Evolutionary conservation across 2,329 filamentous ascomycete species (phyloP), one percentile per base, ranked within the genome.

Genomic region (Pseudocercospora eumusae): DNA sequence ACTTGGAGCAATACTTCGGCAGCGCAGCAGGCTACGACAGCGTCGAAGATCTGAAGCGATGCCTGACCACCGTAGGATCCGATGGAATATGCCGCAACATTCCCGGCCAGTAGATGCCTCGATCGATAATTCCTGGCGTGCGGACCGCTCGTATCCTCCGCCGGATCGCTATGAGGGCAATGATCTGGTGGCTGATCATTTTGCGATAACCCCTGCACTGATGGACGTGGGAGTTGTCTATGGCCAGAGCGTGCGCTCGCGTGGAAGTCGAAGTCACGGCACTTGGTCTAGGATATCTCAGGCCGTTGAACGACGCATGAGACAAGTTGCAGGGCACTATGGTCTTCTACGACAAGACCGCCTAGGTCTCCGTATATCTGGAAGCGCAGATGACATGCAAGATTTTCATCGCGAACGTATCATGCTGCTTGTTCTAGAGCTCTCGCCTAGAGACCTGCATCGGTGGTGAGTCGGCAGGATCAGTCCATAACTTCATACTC

Each of bases 91-190:
- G 15, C 18, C 36, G 36, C 36, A 40, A 40, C 18, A 25, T 10
- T 52, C 47, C 31, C 21, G 20, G 23, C 47, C 20, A 52, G 47
- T 25, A 52, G 25, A 27, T 25, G 47, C 47, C 15, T 9, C 21
- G 21, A n/a, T n/a, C 25, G 25, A 52, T 25, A 52, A n/a, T 25
- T 28, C 47, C 31, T 52, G 47, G 47, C 47, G 25, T 27, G 47
- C 47, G 21, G 47, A 52, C 25, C 47, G 47, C 47, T 52, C 47
- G 10, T 28, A 52, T 28, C 47, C 47, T 27, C 47, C 47, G 15
- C 47, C 21, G 15, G 47, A 52, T 52, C 47, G 47, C 3, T 28
- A 52, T 18, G 47, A 52, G n/a, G 47, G 25, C 25, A 5, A 52
- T 28, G 21, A 25, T 28, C 25, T 52, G 13, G 47, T 52, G 15